These are phyloP conservation scores for Akanthomyces dipterigenus DNA, from an alignment of 2,329 filamentous ascomycete species.

Conservation along the genomic window DNA sequence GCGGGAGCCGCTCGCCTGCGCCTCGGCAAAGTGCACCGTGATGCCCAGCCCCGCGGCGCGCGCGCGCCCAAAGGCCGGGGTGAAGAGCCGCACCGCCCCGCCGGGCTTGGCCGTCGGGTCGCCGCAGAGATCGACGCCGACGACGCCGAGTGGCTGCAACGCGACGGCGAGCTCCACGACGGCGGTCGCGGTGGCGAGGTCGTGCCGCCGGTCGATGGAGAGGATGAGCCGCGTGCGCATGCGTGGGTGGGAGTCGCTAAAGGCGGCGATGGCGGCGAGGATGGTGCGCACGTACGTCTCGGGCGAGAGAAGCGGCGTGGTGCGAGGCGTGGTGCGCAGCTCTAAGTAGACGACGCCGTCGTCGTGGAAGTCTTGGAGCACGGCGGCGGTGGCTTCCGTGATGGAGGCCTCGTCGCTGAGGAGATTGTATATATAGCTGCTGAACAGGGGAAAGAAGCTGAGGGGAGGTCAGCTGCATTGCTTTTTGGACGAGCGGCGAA, in stretches of 20 bases:
- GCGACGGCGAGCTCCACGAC: conserved; percentile 57
- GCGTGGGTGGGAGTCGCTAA: conserved; percentile 26
- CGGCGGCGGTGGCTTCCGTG: conserved; percentile 54
- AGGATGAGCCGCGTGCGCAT: conserved; percentile 64
- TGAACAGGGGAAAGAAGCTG: conserved; percentile 74
- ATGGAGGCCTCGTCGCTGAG: conserved; percentile 57
- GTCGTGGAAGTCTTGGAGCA: conserved; percentile 57
- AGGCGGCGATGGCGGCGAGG: conserved; percentile 53
- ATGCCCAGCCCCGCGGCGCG: conserved; percentile 49
- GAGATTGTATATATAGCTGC: conserved; percentile 71
- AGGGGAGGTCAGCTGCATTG: conserved; percentile 5
- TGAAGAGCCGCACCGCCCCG: conserved; percentile 55
- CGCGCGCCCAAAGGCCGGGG: conserved; percentile 51
- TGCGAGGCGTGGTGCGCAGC: conserved; percentile 71
- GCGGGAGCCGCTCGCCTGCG: conserved; percentile 46
- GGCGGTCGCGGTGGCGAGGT: conserved; percentile 50
- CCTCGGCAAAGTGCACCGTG: conserved; percentile 76
- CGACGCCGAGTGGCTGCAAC: conserved; percentile 49
- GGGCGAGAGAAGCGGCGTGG: conserved; percentile 51
- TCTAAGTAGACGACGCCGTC: conserved; percentile 76
- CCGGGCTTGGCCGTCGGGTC: conserved; percentile 50
- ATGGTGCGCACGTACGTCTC: conserved; percentile 59
- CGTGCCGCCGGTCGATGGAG: conserved; percentile 64
- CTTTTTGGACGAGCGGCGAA: conserved; percentile 1
- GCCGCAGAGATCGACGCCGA: conserved; percentile 74